phyloP scores from a whole-genome alignment of 306 rosid species.

The Biancaea sappan region DNA sequence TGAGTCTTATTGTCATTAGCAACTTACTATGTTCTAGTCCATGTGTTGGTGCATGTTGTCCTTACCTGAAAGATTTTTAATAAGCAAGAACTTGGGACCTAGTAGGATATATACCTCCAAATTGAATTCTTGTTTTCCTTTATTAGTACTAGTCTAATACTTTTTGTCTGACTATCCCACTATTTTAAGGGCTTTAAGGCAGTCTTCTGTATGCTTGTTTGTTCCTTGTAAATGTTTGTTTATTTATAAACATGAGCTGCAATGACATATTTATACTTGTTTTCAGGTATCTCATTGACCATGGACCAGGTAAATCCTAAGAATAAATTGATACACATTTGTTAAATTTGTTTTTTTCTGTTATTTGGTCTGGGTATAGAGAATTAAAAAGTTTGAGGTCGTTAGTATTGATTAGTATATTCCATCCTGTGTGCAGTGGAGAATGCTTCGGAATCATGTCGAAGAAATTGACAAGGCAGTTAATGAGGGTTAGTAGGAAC shows the following conservation, averaged over 20 bases:
- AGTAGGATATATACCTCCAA: background rate
- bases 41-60: background rate
- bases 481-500: constrained; percentile 43
- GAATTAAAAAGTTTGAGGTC: background rate
- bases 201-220: background rate
- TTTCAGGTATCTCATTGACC: constrained; percentile 84
- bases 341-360: background rate
- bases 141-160: background rate
- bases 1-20: background rate
- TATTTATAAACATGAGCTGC: background rate
- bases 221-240: background rate
- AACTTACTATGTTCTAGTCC: background rate
- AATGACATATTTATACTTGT: constrained; percentile 38
- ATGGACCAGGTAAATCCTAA: constrained; percentile 77
- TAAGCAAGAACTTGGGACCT: constrained; percentile 3
- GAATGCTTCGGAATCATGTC: constrained; percentile 61
- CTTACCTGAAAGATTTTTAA: background rate
- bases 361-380: background rate
- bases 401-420: background rate
- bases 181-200: background rate
- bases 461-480: constrained; percentile 81
- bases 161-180: background rate
- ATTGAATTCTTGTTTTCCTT: constrained; percentile 11
- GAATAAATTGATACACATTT: background rate
- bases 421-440: constrained; percentile 71